A percentile compares a stretch with the other conserved stretches of the same genome.
These are phyloP conservation scores for Chlamydomonas applanata DNA, from an alignment of 139 green algal species.

Conservation along the genomic window DNA sequence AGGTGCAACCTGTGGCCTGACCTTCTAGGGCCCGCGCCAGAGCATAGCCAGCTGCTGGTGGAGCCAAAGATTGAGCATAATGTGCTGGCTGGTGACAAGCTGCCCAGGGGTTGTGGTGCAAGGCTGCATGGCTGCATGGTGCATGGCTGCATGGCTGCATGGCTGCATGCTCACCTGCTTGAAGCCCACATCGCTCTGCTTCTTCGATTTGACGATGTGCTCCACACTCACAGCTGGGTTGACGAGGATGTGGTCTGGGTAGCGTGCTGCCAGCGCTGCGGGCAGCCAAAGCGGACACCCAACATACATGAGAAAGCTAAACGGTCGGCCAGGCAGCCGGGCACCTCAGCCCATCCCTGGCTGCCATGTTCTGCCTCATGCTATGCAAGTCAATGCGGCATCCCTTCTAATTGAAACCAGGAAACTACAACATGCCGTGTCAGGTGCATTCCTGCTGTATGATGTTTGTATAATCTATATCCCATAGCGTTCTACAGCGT, in stretches of 20 bases:
- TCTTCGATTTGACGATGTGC: constrained; percentile 25
- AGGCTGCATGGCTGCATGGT: too few species aligned
- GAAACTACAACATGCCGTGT: not conserved
- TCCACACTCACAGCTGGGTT: constrained; percentile 7
- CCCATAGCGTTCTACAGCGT: not conserved
- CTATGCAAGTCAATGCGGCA: too few species aligned
- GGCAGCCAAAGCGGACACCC: not conserved
- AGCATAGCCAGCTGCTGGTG: too few species aligned
- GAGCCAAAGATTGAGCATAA: too few species aligned
- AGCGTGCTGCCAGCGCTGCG: not conserved
- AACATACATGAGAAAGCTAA: not conserved
- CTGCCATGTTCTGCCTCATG: too few species aligned
- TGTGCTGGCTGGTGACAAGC: too few species aligned
- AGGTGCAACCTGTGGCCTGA: too few species aligned
- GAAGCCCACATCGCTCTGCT: constrained; percentile 3
- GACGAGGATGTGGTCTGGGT: constrained; percentile 1
- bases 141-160: too few species aligned
- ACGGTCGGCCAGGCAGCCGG: not conserved
- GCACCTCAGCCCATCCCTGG: not conserved
- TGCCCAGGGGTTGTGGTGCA: too few species aligned
- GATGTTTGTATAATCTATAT: constrained; percentile 4
- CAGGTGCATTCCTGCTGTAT: not conserved
- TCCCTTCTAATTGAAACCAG: not conserved
- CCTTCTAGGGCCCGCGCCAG: too few species aligned
- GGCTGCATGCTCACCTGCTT: constrained; percentile 5